These are phyloP conservation scores for Miscanthus sacchariflorus DNA, from an alignment of 202 grass and related monocot species.

Conservation along the genomic window DNA sequence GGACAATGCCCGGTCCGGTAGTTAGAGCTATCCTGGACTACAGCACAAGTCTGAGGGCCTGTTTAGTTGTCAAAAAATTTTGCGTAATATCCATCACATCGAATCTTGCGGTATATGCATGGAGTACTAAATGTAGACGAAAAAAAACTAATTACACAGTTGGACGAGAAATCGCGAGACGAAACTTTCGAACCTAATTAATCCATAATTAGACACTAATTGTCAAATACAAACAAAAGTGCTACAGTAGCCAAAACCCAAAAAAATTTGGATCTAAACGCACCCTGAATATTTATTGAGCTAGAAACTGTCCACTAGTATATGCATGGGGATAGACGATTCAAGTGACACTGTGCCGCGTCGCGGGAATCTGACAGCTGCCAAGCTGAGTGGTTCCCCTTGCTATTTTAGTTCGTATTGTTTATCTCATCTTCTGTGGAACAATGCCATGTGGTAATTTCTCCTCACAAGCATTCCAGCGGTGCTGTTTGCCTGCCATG, in stretches of 20 bases:
- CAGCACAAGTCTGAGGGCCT: neutral
- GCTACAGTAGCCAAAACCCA: no score
- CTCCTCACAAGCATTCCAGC: constrained; percentile 9
- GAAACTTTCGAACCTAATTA: no score
- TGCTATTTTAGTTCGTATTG: constrained; percentile 23
- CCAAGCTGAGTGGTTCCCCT: constrained; percentile 26
- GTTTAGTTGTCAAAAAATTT: no score
- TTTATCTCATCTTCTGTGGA: constrained; percentile 39
- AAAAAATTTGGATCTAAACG: no score
- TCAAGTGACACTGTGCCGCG: neutral
- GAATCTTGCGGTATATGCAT: no score
- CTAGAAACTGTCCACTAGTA: neutral
- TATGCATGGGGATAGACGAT: constrained; percentile 14
- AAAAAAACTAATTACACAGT: no score
- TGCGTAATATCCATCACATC: no score
- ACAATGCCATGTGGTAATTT: constrained; percentile 39
- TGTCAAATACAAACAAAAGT: no score
- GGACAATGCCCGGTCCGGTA: constrained; percentile 12
- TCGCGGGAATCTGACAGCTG: constrained; percentile 64
- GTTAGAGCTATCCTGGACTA: constrained; percentile 9
- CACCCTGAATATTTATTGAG: constrained; percentile 26
- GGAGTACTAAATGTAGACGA: no score
- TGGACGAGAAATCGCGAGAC: no score
- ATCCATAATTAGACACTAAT: no score
- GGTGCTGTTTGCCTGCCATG: neutral